Percentiles rank a stretch among this genome's conserved stretches.
Conservation (phyloP, 106 monocot species). For the Phalaenopsis equestris region DNA sequence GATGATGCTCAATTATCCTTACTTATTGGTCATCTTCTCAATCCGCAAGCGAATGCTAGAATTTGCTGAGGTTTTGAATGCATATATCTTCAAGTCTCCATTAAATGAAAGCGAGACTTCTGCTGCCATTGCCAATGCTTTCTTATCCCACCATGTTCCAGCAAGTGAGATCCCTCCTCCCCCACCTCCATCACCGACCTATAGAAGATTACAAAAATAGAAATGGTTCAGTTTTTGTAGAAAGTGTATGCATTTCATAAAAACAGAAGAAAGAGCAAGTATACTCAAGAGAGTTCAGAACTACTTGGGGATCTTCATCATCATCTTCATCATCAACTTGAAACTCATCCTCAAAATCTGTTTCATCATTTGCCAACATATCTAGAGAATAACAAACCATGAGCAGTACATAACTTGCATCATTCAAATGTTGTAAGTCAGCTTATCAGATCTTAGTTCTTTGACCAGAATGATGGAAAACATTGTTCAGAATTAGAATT, state of each 20-base stretch:
- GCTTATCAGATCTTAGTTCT: background rate
- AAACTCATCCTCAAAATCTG: slow-evolving; percentile 56
- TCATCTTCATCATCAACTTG: slow-evolving; percentile 18
- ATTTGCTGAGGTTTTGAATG: slow-evolving; percentile 77
- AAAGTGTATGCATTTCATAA: background rate
- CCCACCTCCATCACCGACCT: slow-evolving; percentile 85
- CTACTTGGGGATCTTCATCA: background rate
- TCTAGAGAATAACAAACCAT: slow-evolving; percentile 25
- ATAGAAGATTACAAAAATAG: slow-evolving; percentile 2
- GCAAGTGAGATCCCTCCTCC: slow-evolving; percentile 89
- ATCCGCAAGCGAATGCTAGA: slow-evolving; percentile 55
- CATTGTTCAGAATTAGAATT: background rate
- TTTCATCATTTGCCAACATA: slow-evolving; percentile 39
- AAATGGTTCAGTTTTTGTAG: background rate
- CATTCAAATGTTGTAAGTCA: background rate
- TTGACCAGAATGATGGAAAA: background rate
- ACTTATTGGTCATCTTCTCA: slow-evolving; percentile 87
- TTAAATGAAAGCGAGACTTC: slow-evolving; percentile 60
- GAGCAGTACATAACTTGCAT: background rate
- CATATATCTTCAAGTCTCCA: slow-evolving; percentile 76
- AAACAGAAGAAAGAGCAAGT: background rate
- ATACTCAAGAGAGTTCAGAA: background rate
- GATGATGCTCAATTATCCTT: slow-evolving; percentile 15
- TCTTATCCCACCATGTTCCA: slow-evolving; percentile 77
- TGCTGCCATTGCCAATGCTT: slow-evolving; percentile 72